These are phyloP conservation scores for Tephrocybe sp. DNA, from an alignment of 768 basidiomycete genomes.

Conservation along the genomic window DNA sequence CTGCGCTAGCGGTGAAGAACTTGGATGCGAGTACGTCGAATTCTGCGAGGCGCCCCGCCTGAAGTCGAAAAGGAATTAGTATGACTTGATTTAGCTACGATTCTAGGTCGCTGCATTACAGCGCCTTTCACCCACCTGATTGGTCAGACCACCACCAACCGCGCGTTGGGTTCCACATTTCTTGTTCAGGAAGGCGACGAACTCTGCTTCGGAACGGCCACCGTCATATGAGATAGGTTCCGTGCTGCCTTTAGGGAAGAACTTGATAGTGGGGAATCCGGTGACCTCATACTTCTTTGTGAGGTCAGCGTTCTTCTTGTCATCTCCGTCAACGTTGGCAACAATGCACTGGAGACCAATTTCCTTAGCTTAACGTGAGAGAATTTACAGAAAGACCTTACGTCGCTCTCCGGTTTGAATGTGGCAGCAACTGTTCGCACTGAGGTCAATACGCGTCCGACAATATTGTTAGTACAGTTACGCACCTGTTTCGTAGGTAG, in stretches of 20 bases:
- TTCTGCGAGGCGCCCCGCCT: constrained; percentile 82
- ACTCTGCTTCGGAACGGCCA: constrained; percentile 70
- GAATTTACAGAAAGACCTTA: constrained; percentile 30
- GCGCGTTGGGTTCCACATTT: constrained; percentile 85
- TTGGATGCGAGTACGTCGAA: constrained; percentile 77
- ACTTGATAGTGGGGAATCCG: constrained; percentile 93
- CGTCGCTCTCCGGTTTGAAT: constrained; percentile 77
- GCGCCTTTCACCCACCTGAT: constrained; percentile 45
- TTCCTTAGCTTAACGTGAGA: not conserved
- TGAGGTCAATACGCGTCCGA: not conserved
- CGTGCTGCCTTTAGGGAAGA: constrained; percentile 78
- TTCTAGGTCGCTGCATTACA: not conserved
- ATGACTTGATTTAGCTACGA: not conserved
- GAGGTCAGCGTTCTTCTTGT: constrained; percentile 71
- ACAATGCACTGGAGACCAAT: constrained; percentile 65
- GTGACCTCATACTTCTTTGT: constrained; percentile 69
- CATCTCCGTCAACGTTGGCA: constrained; percentile 90
- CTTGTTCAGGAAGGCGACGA: constrained; percentile 80
- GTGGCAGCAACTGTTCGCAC: constrained; percentile 62
- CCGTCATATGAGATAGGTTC: constrained; percentile 65
- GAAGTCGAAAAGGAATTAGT: no score
- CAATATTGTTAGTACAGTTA: no score
- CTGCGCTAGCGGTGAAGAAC: constrained; percentile 65
- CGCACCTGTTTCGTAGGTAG: constrained; percentile 77
- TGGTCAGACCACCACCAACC: constrained; percentile 77